Evolutionary conservation across 2,329 filamentous ascomycete genomes (phyloP), one percentile per base, ranked within the genome.

Genomic region (Phialophora expanda): DNA sequence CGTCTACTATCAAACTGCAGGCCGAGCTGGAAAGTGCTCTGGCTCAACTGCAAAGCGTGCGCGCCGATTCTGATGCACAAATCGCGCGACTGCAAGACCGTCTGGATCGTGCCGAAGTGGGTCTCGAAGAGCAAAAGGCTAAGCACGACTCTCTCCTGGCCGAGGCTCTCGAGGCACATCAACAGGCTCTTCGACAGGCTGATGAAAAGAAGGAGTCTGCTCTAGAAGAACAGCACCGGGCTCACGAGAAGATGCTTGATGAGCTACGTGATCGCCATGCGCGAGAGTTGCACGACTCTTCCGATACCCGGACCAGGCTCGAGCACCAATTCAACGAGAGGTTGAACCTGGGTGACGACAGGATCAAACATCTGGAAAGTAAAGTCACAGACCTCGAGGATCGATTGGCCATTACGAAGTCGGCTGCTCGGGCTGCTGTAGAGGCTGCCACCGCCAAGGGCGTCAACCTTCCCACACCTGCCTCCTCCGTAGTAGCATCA

Each of bases 391-490:
- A 96, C 73, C 84, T 98, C 1, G 92, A 97, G 76, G 93, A 97
- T 77, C 94, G 93, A 77, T 85, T 99, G 17, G 90, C 96, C 72
- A 90, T 98, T 72, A 90, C 94, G 26, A 93, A 93, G 76, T 88
- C 93, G 75, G 93, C 93, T 34, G 93, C 93, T 9, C 87, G 88
- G 66, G 92, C 93, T 44, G 94, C 93, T 17, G 92, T 87, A 17
- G 86, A 90, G 77, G 92, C 91, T 38, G 90, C 90, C 50, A 82
- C 82, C 22, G 84, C 83, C 59, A 84, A 83, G 67, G 80, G 79
- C 34, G 79, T 80, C 17, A 68, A 67, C 32, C 59, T 71, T 6
- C 70, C 69, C 57, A 72, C 71, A 14, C 70, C 71, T 4, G 71
- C 70, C 26, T 72, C 77, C 28, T 74, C 78, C 2, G 75, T 76